Conservation (phyloP, 1,139 yeast genomes). For the Yarrowia galli region DNA sequence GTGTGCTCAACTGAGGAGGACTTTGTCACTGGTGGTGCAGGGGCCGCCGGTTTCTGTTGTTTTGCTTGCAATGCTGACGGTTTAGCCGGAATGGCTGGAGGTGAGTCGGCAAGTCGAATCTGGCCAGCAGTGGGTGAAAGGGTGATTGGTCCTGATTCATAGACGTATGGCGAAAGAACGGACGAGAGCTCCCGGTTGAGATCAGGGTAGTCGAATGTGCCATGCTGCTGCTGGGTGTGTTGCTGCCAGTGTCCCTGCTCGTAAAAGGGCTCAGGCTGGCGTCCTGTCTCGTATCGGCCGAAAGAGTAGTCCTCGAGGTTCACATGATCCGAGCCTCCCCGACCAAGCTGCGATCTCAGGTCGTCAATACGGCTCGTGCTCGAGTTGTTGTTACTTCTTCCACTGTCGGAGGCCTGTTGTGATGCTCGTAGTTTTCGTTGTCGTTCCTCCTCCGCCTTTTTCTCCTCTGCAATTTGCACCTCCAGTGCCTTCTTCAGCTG, state of each 20-base stretch:
- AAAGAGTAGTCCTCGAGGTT: slow-evolving; percentile 11
- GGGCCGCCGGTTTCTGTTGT: slow-evolving; percentile 6
- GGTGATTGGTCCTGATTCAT: slow-evolving; percentile 40
- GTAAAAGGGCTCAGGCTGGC: neutral
- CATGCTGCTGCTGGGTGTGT: neutral
- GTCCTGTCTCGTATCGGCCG: slow-evolving; percentile 9
- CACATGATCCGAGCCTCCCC: slow-evolving; percentile 20
- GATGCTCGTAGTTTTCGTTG: slow-evolving; percentile 34
- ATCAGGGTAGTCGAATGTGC: slow-evolving; percentile 20
- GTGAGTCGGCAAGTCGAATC: slow-evolving; percentile 40
- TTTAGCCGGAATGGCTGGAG: slow-evolving; percentile 44
- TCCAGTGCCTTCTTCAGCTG: slow-evolving; percentile 51
- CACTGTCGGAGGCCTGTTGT: slow-evolving; percentile 40
- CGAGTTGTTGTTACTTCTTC: neutral
- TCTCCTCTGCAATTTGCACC: slow-evolving; percentile 48
- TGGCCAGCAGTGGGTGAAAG: slow-evolving; percentile 42
- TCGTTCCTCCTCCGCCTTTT: slow-evolving; percentile 38
- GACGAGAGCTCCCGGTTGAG: slow-evolving; percentile 26
- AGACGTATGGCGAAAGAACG: slow-evolving; percentile 20
- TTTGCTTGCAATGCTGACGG: slow-evolving; percentile 40
- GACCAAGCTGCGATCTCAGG: slow-evolving; percentile 11
- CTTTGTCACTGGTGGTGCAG: slow-evolving; percentile 23
- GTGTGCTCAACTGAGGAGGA: slow-evolving; percentile 51
- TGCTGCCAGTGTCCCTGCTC: slow-evolving; percentile 13
- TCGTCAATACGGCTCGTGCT: slow-evolving; percentile 6